Evolutionary conservation across 2,329 filamentous ascomycete species (phyloP).

Genomic region (Aspergillus neoniger): DNA sequence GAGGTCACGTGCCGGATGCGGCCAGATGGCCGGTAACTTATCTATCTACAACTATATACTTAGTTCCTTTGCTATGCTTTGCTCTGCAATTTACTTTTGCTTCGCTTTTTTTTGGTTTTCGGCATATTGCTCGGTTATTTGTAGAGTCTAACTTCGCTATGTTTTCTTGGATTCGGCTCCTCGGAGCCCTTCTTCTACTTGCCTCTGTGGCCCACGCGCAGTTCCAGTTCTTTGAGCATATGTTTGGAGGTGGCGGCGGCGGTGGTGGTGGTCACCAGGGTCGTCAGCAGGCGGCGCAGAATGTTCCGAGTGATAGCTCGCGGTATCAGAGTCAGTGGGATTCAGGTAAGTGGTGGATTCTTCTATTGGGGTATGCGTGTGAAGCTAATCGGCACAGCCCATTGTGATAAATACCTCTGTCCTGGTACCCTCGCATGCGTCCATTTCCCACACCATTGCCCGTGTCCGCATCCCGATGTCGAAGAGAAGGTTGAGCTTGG

Average conservation of each 20-base stretch:
- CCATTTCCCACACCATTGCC: slow-evolving; percentile 94
- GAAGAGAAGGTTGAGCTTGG: slow-evolving; percentile 74
- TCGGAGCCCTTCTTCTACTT: slow-evolving; percentile 59
- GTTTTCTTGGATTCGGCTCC: slow-evolving; percentile 28
- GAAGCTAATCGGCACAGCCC: slow-evolving; percentile 53
- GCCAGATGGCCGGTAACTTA: not conserved
- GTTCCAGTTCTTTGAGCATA: slow-evolving; percentile 97
- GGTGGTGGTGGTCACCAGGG: slow-evolving; percentile 51
- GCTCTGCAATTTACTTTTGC: not conserved
- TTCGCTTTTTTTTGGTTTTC: not conserved
- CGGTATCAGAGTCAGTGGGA: slow-evolving; percentile 76
- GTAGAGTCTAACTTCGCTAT: slow-evolving; percentile 25
- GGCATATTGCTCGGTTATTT: not conserved
- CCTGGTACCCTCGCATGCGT: slow-evolving; percentile 94
- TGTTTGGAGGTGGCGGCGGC: slow-evolving; percentile 70
- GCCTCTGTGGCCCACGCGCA: slow-evolving; percentile 67
- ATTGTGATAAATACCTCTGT: slow-evolving; percentile 91
- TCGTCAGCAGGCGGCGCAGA: slow-evolving; percentile 63
- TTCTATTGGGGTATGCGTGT: not conserved
- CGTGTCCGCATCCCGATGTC: slow-evolving; percentile 75
- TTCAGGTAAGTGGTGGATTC: slow-evolving; percentile 53
- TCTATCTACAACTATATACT: not conserved
- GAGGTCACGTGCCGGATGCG: slow-evolving; percentile 26
- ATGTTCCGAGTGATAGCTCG: slow-evolving; percentile 78
- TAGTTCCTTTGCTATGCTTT: too few relatives aligned